Evolutionary conservation across 441 rosid species (phyloP).

Genomic region (Pelargonium exstipulatum): DNA sequence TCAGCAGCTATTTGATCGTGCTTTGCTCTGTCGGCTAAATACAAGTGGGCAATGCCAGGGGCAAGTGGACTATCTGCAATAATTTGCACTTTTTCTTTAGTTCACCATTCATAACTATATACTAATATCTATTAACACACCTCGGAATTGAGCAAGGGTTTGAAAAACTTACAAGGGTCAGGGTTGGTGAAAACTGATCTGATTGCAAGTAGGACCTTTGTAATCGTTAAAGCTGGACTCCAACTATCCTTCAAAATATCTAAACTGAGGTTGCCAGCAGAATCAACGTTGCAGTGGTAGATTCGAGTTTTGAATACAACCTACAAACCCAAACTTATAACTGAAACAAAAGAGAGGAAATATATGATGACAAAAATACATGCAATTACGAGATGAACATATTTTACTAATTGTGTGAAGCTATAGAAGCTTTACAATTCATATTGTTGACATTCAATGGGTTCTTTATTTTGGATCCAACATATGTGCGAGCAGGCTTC

Average conservation of each 20-base stretch:
- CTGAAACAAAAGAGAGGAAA: slow-evolving; percentile 10
- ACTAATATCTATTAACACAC: neutral
- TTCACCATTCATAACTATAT: neutral
- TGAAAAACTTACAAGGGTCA: slow-evolving; percentile 49
- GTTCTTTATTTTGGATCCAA: no score
- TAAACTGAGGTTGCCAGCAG: slow-evolving; percentile 57
- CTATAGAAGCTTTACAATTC: no score
- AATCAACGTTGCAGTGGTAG: slow-evolving; percentile 84
- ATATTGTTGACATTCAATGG: no score
- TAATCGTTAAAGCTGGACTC: slow-evolving; percentile 86
- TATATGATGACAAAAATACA: no score
- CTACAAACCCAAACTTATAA: slow-evolving; percentile 33
- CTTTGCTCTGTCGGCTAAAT: slow-evolving; percentile 61
- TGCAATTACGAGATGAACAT: no score
- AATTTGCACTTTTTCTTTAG: neutral
- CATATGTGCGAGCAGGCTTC: no score
- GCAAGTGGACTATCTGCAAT: slow-evolving; percentile 53
- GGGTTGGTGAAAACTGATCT: slow-evolving; percentile 74
- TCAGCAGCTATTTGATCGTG: slow-evolving; percentile 72
- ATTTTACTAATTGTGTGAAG: no score
- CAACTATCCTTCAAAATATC: slow-evolving; percentile 73
- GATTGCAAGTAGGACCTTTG: slow-evolving; percentile 68
- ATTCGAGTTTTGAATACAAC: slow-evolving; percentile 77
- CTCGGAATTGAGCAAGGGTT: neutral
- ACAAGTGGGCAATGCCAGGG: slow-evolving; percentile 62